A percentile compares a stretch with the other conserved stretches of the same genome.
Conservation (phyloP, 352 stramenopile genomes). For the Globisporangium yorkense region DNA sequence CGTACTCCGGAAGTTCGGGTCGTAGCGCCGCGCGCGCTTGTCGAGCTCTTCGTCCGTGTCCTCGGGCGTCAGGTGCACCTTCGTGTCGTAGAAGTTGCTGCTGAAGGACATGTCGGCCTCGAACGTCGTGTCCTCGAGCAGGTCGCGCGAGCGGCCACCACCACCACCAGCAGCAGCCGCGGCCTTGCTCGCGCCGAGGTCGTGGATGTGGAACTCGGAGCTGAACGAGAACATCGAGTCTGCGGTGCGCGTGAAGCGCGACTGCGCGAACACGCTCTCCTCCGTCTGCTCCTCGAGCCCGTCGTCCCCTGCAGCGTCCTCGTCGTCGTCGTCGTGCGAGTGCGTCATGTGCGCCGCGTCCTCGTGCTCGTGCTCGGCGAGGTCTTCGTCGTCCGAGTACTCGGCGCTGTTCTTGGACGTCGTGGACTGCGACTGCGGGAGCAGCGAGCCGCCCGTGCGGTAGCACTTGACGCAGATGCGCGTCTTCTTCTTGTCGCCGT, state of each 20-base stretch:
- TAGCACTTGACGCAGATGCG: slow-evolving; percentile 53
- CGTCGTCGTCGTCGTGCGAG: background rate
- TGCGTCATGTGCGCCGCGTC: slow-evolving; percentile 13
- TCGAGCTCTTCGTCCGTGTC: slow-evolving; percentile 30
- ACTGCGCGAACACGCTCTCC: slow-evolving; percentile 49
- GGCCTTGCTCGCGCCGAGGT: slow-evolving; percentile 10
- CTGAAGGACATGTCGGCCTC: slow-evolving; percentile 10
- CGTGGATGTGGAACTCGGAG: slow-evolving; percentile 21
- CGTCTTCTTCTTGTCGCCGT: slow-evolving; percentile 27
- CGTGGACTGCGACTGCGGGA: background rate
- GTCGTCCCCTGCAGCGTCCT: slow-evolving; percentile 10
- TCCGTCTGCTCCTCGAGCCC: slow-evolving; percentile 50
- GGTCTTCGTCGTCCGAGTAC: slow-evolving; percentile 23
- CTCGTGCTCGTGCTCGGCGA: slow-evolving; percentile 15
- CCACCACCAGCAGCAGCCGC: background rate
- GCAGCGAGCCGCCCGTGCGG: slow-evolving; percentile 23
- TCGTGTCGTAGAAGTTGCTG: slow-evolving; percentile 31
- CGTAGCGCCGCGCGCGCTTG: slow-evolving; percentile 32
- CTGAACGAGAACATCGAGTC: slow-evolving; percentile 27
- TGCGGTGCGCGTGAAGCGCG: slow-evolving; percentile 40
- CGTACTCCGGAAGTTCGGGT: slow-evolving; percentile 14
- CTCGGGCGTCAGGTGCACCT: slow-evolving; percentile 21
- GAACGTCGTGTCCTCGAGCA: slow-evolving; percentile 12
- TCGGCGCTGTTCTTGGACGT: slow-evolving; percentile 12
- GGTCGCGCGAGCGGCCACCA: slow-evolving; percentile 1